Evolutionary conservation across 2,329 filamentous ascomycete genomes (phyloP), one percentile per base, ranked within the genome.

Genomic region (Aspergillus novoparasiticus): DNA sequence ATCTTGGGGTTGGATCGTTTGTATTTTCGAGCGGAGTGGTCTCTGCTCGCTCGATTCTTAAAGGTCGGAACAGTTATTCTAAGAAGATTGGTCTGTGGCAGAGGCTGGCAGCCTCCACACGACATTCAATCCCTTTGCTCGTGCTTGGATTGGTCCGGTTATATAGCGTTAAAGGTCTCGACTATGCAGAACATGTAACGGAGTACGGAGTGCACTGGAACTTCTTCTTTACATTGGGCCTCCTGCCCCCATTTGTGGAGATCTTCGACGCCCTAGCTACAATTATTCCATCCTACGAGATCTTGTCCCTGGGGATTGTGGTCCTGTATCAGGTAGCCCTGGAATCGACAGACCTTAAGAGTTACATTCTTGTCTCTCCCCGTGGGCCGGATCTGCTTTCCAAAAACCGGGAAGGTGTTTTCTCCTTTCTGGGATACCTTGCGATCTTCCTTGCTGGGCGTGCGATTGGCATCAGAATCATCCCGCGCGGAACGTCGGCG

Each of bases 161-260:
- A 28, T 87, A 93, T 68, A 96, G 89, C 70, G 94, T 98, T 74
- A 99, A 99, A 80, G 92, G 92, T 8, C 82, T 97, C 34, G 93
- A 98, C 75, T 99, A 99, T 75, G 94, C 94, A 3, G 95, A 99
- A 77, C 95, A 99, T 81, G 93, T 97, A 63, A 93, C 92, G 16
- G 95, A 99, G 76, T 99, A 99, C 74, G 95, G 95, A 50, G 92
- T 99, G 11, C 95, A 99, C 78, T 99, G 95, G 95, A 99, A 99
- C 78, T 99, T 99, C 79, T 99, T 99, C 84, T 98, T 98, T 80
- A 99, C 95, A 0, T 84, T 99, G 11, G 94, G 89, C 6, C 86
- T 97, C 55, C 81, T 99, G 28, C 93, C 94, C 0, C 94, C 94
- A 0, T 96, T 96, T 72, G 89, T 96, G 58, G 93, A 94, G 32